These are phyloP conservation scores for Ogataea pilisensis DNA, from an alignment of 805 yeast species.

Conservation along the genomic window DNA sequence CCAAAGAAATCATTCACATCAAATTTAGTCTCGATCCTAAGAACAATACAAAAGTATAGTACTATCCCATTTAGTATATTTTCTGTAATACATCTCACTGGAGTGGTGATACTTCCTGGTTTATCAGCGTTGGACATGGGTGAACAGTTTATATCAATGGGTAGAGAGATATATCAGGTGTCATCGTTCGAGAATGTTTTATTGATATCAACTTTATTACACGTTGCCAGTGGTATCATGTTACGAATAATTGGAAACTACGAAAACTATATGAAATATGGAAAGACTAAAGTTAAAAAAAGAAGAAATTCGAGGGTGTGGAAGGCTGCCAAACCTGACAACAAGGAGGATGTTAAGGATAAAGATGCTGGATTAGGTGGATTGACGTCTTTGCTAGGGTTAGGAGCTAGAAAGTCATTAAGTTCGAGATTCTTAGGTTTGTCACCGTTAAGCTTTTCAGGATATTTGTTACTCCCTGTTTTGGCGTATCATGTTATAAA, in stretches of 20 bases:
- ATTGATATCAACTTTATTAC: conserved; percentile 46
- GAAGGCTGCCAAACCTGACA: conserved; percentile 5
- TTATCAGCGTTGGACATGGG: conserved; percentile 39
- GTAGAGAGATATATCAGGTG: conserved; percentile 57
- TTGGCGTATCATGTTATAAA: conserved; percentile 43
- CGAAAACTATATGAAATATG: conserved; percentile 26
- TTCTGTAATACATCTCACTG: conserved; percentile 50
- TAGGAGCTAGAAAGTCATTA: conserved; percentile 47
- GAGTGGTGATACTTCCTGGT: conserved; percentile 52
- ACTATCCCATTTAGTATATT: conserved; percentile 56
- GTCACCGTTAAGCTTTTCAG: conserved; percentile 57
- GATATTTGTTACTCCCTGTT: conserved; percentile 47
- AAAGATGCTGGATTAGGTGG: conserved; percentile 62
- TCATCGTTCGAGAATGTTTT: conserved; percentile 45
- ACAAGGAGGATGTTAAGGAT: conserved; percentile 23
- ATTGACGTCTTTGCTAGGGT: conserved; percentile 48
- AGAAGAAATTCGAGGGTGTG: conserved; percentile 4
- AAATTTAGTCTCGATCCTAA: conserved; percentile 17
- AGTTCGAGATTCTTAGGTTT: conserved; percentile 42
- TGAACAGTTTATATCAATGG: conserved; percentile 54
- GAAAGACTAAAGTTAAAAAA: conserved; percentile 11
- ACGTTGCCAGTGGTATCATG: conserved; percentile 50
- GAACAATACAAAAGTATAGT: conserved; percentile 50
- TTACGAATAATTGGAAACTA: conserved; percentile 37
- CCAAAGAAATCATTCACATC: conserved; percentile 10